phyloP scores from a whole-genome alignment of 768 basidiomycete genomes.

The Termitomyces bulborhizus region DNA sequence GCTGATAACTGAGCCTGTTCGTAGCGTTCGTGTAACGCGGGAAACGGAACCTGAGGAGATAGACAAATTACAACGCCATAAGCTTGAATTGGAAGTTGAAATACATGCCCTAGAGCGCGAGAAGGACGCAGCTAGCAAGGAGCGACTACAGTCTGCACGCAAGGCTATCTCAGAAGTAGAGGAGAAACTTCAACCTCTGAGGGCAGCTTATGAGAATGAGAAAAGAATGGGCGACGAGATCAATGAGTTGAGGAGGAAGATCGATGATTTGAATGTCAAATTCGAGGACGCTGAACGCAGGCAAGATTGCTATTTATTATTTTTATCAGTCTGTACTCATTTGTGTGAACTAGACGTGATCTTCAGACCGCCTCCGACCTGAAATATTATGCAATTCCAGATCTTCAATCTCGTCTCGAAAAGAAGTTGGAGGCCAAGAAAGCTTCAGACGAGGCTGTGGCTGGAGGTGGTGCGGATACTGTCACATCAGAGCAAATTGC shows the following conservation, averaged over 20 bases:
- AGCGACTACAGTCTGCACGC: conserved; percentile 65
- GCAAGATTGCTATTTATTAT: conserved; percentile 28
- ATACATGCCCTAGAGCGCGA: conserved; percentile 93
- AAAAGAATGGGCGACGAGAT: conserved; percentile 80
- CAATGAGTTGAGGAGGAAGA: conserved; percentile 65
- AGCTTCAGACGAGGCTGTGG: conserved; percentile 57
- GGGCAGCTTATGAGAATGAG: conserved; percentile 82
- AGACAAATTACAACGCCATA: conserved; percentile 83
- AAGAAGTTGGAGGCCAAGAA: conserved; percentile 67
- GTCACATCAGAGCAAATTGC: conserved; percentile 90
- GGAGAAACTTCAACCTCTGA: conserved; percentile 76
- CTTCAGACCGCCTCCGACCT: conserved; percentile 80
- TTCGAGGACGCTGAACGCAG: conserved; percentile 89
- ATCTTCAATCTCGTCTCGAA: conserved; percentile 69
- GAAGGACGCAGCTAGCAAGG: conserved; percentile 84
- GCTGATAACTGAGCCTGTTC: conserved; percentile 2
- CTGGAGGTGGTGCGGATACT: conserved; percentile 49
- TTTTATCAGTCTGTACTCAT: conserved; percentile 11
- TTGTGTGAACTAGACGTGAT: conserved; percentile 42
- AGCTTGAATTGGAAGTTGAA: conserved; percentile 90
- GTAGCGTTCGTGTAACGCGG: conserved; percentile 82
- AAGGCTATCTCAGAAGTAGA: conserved; percentile 81
- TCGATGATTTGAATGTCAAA: conserved; percentile 90
- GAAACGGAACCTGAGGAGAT: conserved; percentile 94
- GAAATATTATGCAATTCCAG: conserved; percentile 88